Evolutionary conservation across 2,329 filamentous ascomycete species (phyloP), one percentile per base, ranked within the genome.

Genomic region (Samsoniella hepiali): DNA sequence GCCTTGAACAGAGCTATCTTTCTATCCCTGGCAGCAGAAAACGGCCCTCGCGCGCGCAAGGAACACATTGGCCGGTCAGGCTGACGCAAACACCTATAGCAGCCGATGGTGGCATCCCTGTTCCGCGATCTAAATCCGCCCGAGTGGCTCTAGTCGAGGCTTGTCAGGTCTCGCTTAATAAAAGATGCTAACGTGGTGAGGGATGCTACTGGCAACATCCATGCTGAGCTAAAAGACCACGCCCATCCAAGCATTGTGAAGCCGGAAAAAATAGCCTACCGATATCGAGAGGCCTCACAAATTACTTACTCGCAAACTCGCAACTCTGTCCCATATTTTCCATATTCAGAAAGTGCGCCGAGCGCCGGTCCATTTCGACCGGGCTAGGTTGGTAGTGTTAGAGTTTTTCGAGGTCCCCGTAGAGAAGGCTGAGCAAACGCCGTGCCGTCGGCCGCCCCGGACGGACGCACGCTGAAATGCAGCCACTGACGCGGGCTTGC

Each of bases 361-460:
- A 50, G 2, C 22, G 36, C 51, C 38, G 22, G 32, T 11, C 51
- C 32, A 54, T 31, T 15, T 31, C 13, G 27, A 34, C 22, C 22
- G 22, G 22, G 22, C 22, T 32, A 31, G 34, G 13, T 54, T 27
- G 51, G 15, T 54, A 32, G 11, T 31, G 44, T 58, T 58, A 36
- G 56, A 58, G 56, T 60, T 58, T 58, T 36, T 31, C 49, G 9
- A 27, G 44, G 44, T 32, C 45, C 45, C 57, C 34, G 36, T 40
- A 17, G 17, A 44, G 58, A 60, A 51, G 58, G 58, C 58, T 60
- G 58, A 60, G 58, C 58, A 60, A 27, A 34, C 58, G 58, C 58
- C 58, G 47, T 60, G 36, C 36, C 58, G 47, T 60, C 58, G 58
- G 58, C 58, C 45, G 58, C 47, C 36, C 58, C 58, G 58, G 58